phyloP scores from a whole-genome alignment of 2,329 filamentous ascomycete species.

The Microdochium paspali region DNA sequence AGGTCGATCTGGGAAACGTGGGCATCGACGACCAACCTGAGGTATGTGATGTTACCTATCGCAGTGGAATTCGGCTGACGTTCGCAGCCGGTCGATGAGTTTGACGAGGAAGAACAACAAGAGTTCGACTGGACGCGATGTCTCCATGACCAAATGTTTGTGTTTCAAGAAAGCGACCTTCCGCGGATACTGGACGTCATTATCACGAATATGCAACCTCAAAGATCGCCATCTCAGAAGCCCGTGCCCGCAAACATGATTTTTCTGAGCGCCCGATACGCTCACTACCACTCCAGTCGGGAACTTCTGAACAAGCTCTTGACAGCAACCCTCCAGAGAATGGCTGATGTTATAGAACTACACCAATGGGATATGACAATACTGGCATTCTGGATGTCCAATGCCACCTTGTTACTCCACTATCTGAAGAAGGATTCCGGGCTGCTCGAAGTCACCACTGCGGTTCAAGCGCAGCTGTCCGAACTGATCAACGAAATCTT shows the following conservation, averaged over 20 bases:
- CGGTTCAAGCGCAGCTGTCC: slow-evolving; percentile 87
- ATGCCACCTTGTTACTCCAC: slow-evolving; percentile 87
- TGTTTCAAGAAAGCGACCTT: slow-evolving; percentile 92
- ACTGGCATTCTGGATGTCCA: slow-evolving; percentile 96
- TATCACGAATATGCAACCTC: slow-evolving; percentile 96
- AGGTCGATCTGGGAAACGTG: slow-evolving; percentile 91
- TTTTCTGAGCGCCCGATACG: slow-evolving; percentile 90
- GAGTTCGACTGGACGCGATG: slow-evolving; percentile 96
- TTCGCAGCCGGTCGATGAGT: slow-evolving; percentile 58
- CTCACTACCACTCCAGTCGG: slow-evolving; percentile 86
- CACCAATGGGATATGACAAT: slow-evolving; percentile 99
- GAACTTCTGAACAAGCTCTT: slow-evolving; percentile 77
- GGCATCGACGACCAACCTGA: slow-evolving; percentile 94
- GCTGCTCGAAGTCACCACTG: slow-evolving; percentile 67
- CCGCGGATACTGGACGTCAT: slow-evolving; percentile 88
- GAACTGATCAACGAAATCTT: slow-evolving; percentile 98
- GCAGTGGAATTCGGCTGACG: slow-evolving; percentile 14
- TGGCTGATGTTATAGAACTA: slow-evolving; percentile 91
- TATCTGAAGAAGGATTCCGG: slow-evolving; percentile 93
- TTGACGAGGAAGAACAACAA: slow-evolving; percentile 71
- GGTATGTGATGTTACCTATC: slow-evolving; percentile 35
- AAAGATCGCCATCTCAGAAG: slow-evolving; percentile 92
- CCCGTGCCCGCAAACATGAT: slow-evolving; percentile 96
- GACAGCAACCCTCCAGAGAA: slow-evolving; percentile 83
- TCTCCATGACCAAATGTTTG: slow-evolving; percentile 98